Base-by-base conservation (phyloP, 2,329 filamentous ascomycete species). In the Pseudopithomyces maydicus region DNA sequence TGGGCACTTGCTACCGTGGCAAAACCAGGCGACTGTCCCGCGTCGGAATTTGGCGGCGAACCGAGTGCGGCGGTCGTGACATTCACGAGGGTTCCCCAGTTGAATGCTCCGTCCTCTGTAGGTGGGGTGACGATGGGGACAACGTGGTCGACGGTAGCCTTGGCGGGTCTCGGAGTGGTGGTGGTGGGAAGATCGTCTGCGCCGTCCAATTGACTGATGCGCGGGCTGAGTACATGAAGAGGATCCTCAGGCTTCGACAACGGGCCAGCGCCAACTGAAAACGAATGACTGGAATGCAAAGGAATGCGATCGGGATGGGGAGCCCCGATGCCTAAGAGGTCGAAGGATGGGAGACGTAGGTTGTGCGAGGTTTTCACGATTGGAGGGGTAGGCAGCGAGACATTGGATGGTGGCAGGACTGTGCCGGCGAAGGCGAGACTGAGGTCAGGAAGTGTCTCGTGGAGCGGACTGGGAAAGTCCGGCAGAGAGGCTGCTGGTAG, bases 281-380 rank as follows among this genome's bases (percentile, higher is more conserved):
- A 74, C 15, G 64, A 66, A 45, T 66, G 57, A 42, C 57, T 58
- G 41, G 65, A 48, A 55, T 58, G 68, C 45, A 67, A 63, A 45
- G 62, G 62, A 49, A 75, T 64, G 59, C 74, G 68, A 65, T 80
- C 74, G 58, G 79, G 76, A 71, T 80, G 77, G 44, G 81, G 79
- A 48, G 77, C 74, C 51, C 78, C 77, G 56, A 83, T 83, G 33
- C 81, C 81, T 48, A 84, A 74, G 17, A 77, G 72, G 54, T 84
- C 78, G 65, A 85, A 84, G 2, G 82, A 82, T 5, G 82, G 83
- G 15, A 85, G 77, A 52, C 82, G 80, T 39, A 85, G 71, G 56
- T 70, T 75, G 54, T 72, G 73, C 42, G 70, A 66, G 29, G 68
- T 65, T 57, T 68, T 77, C 42, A 65, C 45, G 36, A 71, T 58